Evolutionary conservation across 1,284 basidiomycete genomes (phyloP).

Genomic region (Pulchroboletus neoregius): DNA sequence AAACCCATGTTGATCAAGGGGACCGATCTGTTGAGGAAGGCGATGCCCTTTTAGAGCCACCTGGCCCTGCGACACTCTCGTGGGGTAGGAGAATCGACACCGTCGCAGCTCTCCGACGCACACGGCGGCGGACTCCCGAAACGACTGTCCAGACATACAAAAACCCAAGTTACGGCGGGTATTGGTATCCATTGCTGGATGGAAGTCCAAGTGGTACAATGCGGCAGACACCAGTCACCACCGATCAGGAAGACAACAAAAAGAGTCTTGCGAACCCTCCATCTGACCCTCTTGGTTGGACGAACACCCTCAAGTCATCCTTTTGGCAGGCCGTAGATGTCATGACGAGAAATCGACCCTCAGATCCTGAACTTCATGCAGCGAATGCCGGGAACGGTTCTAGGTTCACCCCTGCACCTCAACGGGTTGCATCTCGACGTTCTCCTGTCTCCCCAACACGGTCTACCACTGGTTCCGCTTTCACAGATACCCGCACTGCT

Average conservation of each 20-base stretch:
- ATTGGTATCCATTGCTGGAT: slow-evolving; percentile 10
- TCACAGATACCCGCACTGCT: background rate
- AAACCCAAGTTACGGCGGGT: slow-evolving; percentile 11
- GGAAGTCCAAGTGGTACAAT: background rate
- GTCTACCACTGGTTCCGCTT: background rate
- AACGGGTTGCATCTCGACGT: slow-evolving; percentile 17
- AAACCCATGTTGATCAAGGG: background rate
- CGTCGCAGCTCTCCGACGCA: slow-evolving; percentile 24
- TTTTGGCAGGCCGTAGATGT: slow-evolving; percentile 36
- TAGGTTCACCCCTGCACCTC: slow-evolving; percentile 24
- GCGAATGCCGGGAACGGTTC: slow-evolving; percentile 11
- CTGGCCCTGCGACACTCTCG: slow-evolving; percentile 26
- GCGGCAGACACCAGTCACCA: background rate
- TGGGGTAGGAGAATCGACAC: slow-evolving; percentile 28
- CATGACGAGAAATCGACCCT: slow-evolving; percentile 26
- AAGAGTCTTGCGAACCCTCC: background rate
- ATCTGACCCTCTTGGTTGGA: slow-evolving; percentile 29
- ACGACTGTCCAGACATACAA: slow-evolving; percentile 5
- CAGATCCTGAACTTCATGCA: slow-evolving; percentile 1
- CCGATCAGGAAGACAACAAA: background rate
- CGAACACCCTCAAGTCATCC: slow-evolving; percentile 33
- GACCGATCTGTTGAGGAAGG: background rate
- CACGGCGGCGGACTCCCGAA: slow-evolving; percentile 9
- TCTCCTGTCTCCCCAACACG: slow-evolving; percentile 7
- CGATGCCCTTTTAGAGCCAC: slow-evolving; percentile 16